These are phyloP conservation scores for Glomus cerebriforme DNA, from an alignment of 192 early-diverging fungal species.

Conservation along the genomic window DNA sequence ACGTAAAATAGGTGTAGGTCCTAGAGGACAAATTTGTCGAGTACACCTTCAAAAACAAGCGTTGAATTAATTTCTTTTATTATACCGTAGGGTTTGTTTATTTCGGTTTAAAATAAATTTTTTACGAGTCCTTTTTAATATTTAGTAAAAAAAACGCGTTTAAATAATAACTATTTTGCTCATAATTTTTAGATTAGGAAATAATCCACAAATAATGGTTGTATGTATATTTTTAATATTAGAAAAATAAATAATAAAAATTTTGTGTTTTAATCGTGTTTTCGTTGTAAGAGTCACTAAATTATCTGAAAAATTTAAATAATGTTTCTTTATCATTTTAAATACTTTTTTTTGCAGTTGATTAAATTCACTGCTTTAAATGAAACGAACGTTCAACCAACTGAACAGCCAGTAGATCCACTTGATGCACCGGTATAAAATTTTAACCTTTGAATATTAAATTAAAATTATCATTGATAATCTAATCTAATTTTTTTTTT, in stretches of 20 bases:
- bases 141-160: background rate
- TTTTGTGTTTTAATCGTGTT: background rate
- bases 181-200: background rate
- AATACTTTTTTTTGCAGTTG: background rate
- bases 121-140: background rate
- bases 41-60: background rate
- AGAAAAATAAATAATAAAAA: too few species aligned
- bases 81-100: background rate
- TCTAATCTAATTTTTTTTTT: background rate
- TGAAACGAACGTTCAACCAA: background rate
- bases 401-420: background rate
- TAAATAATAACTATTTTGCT: background rate
- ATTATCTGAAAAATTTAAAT: too few species aligned
- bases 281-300: background rate
- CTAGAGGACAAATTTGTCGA: background rate
- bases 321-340: background rate
- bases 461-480: background rate
- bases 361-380: slow-evolving; percentile 17
- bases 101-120: background rate
- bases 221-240: background rate
- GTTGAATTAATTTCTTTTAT: background rate
- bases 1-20: background rate
- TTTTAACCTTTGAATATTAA: background rate
- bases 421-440: background rate
- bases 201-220: background rate